A percentile compares a stretch with the other conserved stretches of the same genome.
Evolutionary conservation across 176 grass and related monocot species (phyloP).

Genomic region (Avena atlantica): DNA sequence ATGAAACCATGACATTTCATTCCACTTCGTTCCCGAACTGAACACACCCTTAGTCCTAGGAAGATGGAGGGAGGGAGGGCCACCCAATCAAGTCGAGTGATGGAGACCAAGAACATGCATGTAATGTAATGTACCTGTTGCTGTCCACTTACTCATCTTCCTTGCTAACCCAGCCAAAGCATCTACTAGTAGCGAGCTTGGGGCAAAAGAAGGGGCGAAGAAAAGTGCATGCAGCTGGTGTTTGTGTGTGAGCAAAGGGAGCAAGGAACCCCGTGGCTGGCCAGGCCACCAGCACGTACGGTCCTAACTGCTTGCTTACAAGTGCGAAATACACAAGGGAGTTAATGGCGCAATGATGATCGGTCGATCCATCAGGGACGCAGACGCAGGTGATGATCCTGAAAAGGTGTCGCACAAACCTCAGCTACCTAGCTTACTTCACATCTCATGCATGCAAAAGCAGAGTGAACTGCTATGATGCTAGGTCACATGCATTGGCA

Average conservation of each 20-base stretch:
- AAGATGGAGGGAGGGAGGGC: not conserved
- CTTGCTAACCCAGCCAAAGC: constrained; percentile 58
- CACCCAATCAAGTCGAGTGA: constrained; percentile 1
- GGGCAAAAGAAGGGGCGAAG: not conserved
- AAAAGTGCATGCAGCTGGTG: not conserved
- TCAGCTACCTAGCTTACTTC: not conserved
- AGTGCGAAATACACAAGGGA: constrained; percentile 23
- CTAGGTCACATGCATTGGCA: constrained; percentile 26
- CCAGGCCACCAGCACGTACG: constrained; percentile 29
- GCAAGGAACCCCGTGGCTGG: constrained; percentile 37
- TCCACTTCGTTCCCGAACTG: too few species aligned
- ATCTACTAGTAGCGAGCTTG: not conserved
- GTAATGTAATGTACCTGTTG: constrained; percentile 42
- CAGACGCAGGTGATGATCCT: constrained; percentile 2
- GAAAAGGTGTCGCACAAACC: constrained; percentile 3
- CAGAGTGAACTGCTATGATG: constrained; percentile 22
- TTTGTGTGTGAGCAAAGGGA: constrained; percentile 42
- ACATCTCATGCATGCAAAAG: constrained; percentile 6
- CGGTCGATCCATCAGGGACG: not conserved
- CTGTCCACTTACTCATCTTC: constrained; percentile 56
- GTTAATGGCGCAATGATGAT: constrained; percentile 24
- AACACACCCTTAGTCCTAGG: constrained; percentile 7
- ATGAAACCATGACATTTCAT: too few species aligned
- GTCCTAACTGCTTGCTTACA: constrained; percentile 41
- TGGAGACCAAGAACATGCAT: not conserved